phyloP scores from a whole-genome alignment of 352 stramenopile genomes.

The Phytophthora sansomeana region DNA sequence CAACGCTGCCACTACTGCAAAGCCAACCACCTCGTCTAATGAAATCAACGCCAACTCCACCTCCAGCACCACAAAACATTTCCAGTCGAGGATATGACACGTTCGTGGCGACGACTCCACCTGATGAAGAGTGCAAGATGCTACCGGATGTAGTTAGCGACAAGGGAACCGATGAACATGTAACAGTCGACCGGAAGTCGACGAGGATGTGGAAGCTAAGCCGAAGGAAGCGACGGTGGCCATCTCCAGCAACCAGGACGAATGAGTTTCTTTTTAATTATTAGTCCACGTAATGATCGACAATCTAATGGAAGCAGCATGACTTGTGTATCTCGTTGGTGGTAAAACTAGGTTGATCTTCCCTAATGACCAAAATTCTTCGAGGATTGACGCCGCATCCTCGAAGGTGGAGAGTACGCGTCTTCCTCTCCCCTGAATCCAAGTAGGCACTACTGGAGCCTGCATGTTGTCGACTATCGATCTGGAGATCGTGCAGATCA shows the following conservation, averaged over 20 bases:
- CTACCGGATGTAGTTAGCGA: conserved; percentile 1
- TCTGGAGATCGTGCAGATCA: conserved; percentile 19
- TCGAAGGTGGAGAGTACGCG: conserved; percentile 35
- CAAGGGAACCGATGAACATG: conserved; percentile 9
- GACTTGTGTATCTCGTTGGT: not conserved
- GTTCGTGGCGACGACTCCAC: conserved; percentile 28
- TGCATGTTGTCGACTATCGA: conserved; percentile 20
- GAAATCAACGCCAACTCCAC: conserved; percentile 19
- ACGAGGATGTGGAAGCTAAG: conserved; percentile 19
- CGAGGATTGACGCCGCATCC: conserved; percentile 35
- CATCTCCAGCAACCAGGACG: conserved; percentile 39
- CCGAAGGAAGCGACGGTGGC: conserved; percentile 24
- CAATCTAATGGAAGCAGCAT: conserved; percentile 28
- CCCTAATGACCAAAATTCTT: conserved; percentile 29
- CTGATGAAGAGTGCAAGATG: conserved; percentile 22
- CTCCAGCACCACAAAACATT: conserved; percentile 19
- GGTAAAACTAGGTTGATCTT: not conserved
- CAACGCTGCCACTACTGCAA: conserved; percentile 58
- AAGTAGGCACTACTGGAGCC: conserved; percentile 38
- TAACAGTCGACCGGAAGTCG: conserved; percentile 34
- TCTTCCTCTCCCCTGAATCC: conserved; percentile 44
- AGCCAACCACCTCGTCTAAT: conserved; percentile 27
- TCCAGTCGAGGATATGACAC: conserved; percentile 4
- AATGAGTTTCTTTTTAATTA: conserved; percentile 45
- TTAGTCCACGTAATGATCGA: conserved; percentile 29